Percentiles rank a stretch among this genome's conserved stretches.
Conservation (phyloP, 1,284 basidiomycete species). For the Boletellus deceptivus region DNA sequence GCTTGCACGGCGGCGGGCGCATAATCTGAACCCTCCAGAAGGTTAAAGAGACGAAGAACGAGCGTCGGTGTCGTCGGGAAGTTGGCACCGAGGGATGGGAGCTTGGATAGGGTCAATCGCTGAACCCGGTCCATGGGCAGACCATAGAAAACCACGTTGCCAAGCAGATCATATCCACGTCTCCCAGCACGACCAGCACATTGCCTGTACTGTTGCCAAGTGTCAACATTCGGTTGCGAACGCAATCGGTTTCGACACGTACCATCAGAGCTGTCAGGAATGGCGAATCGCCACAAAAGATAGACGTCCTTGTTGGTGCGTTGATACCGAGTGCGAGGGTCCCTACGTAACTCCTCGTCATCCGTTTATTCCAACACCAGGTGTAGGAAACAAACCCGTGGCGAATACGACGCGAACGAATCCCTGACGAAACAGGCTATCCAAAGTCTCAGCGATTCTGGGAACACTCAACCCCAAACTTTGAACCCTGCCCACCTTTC, state of each 20-base stretch:
- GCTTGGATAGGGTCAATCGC: conserved; percentile 58
- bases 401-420: conserved; percentile 64
- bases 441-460: not conserved
- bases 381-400: conserved; percentile 42
- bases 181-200: conserved; percentile 69
- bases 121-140: conserved; percentile 60
- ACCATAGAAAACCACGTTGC: conserved; percentile 71
- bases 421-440: conserved; percentile 57
- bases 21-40: conserved; percentile 58
- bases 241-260: conserved; percentile 12
- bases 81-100: conserved; percentile 60
- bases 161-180: conserved; percentile 65
- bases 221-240: conserved; percentile 1
- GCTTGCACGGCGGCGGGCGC: conserved; percentile 48
- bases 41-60: conserved; percentile 58
- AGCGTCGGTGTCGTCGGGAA: conserved; percentile 69
- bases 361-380: not conserved
- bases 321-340: conserved; percentile 74
- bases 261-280: conserved; percentile 64
- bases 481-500: conserved; percentile 46
- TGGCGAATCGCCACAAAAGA: conserved; percentile 69
- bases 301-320: conserved; percentile 62
- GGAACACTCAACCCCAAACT: not conserved
- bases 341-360: conserved; percentile 33
- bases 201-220: conserved; percentile 55